Percentiles rank a stretch among this genome's conserved stretches.
These are phyloP conservation scores for Neopestalotiopsis rosae DNA, from an alignment of 2,329 filamentous ascomycete genomes.

Conservation along the genomic window DNA sequence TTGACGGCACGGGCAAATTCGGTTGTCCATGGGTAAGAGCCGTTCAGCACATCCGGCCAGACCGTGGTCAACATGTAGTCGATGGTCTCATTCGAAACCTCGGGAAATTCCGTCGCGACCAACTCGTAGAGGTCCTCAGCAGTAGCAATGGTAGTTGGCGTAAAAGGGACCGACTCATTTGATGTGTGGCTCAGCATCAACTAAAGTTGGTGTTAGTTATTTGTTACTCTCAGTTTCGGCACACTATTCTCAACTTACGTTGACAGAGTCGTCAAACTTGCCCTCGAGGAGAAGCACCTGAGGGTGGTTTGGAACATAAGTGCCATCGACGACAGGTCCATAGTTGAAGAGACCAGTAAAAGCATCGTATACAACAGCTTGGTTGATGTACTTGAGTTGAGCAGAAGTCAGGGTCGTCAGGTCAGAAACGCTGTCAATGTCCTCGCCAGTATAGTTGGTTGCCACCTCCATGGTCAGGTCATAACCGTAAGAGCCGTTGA, in stretches of 20 bases:
- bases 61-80: conserved; percentile 48
- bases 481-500: conserved; percentile 24
- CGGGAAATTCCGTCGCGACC: conserved; percentile 22
- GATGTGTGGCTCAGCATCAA: conserved; percentile 43
- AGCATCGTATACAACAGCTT: conserved; percentile 9
- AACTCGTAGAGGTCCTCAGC: conserved; percentile 30
- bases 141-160: conserved; percentile 45
- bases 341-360: conserved; percentile 16
- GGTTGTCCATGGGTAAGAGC: conserved; percentile 46
- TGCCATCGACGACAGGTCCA: conserved; percentile 15
- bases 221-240: not conserved
- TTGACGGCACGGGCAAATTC: conserved; percentile 47
- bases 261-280: conserved; percentile 15
- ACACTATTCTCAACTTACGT: conserved; percentile 6
- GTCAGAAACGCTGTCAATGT: conserved; percentile 18
- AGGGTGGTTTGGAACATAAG: conserved; percentile 16
- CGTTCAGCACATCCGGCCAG: conserved; percentile 55
- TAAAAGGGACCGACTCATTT: conserved; percentile 51
- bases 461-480: conserved; percentile 25
- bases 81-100: conserved; percentile 31
- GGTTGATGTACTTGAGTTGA: conserved; percentile 18
- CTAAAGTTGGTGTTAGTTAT: not conserved
- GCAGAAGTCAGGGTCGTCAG: conserved; percentile 2
- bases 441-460: conserved; percentile 13
- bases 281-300: conserved; percentile 14